These are phyloP conservation scores for Davidsoniella virescens DNA, from an alignment of 2,329 filamentous ascomycete genomes.

Conservation along the genomic window DNA sequence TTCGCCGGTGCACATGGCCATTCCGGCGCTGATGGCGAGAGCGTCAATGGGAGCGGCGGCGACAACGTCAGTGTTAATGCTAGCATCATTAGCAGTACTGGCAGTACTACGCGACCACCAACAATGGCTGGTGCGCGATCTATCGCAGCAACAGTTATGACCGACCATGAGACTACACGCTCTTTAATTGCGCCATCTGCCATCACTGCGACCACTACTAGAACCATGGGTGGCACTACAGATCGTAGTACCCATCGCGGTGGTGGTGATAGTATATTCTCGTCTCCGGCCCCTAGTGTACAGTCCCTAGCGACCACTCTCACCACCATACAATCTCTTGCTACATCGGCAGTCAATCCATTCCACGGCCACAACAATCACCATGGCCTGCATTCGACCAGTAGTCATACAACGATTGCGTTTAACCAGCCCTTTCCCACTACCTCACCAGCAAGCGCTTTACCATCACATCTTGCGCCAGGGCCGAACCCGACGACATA, in stretches of 20 bases:
- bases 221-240: conserved; percentile 48
- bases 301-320: conserved; percentile 69
- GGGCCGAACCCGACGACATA: conserved; percentile 59
- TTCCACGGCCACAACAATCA: conserved; percentile 18
- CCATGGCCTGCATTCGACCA: conserved; percentile 25
- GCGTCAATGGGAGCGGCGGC: conserved; percentile 26
- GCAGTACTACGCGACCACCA: conserved; percentile 28
- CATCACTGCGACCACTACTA: conserved; percentile 51
- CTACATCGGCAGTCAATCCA: conserved; percentile 25
- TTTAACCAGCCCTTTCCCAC: conserved; percentile 51
- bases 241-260: conserved; percentile 38
- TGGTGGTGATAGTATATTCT: conserved; percentile 63
- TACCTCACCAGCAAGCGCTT: conserved; percentile 47
- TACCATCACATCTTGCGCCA: conserved; percentile 52
- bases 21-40: conserved; percentile 40
- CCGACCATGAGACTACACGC: conserved; percentile 57
- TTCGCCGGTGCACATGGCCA: too few species aligned
- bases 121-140: conserved; percentile 45
- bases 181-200: conserved; percentile 51
- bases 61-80: conserved; percentile 10
- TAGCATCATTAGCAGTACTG: conserved; percentile 10
- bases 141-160: conserved; percentile 65
- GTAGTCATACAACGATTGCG: conserved; percentile 24
- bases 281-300: conserved; percentile 65
- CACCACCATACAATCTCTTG: conserved; percentile 67